A percentile compares a stretch with the other conserved stretches of the same genome.
These are phyloP conservation scores for Ascochyta pisi DNA, from an alignment of 2,329 filamentous ascomycete genomes.

Conservation along the genomic window DNA sequence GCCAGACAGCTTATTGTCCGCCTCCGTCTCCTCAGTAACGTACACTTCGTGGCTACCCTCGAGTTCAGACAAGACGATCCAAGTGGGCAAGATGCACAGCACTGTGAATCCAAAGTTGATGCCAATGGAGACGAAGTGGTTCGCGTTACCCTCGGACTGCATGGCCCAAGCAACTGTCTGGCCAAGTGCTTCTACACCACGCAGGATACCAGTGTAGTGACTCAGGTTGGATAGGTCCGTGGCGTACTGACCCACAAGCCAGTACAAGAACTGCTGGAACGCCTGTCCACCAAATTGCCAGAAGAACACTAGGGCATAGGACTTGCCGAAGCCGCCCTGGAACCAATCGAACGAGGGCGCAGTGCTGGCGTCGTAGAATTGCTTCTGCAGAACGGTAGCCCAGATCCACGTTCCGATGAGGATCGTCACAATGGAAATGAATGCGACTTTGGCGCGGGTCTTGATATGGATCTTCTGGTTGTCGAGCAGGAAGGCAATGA, in stretches of 20 bases:
- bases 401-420: constrained; percentile 47
- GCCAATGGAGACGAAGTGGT: constrained; percentile 47
- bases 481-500: constrained; percentile 44
- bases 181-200: constrained; percentile 44
- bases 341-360: constrained; percentile 45
- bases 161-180: constrained; percentile 49
- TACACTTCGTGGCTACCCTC: constrained; percentile 41
- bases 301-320: constrained; percentile 45
- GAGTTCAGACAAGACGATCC: constrained; percentile 42
- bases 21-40: constrained; percentile 27
- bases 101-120: constrained; percentile 46
- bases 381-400: constrained; percentile 42
- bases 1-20: constrained; percentile 14
- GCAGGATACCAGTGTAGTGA: constrained; percentile 46
- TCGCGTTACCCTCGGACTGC: constrained; percentile 46
- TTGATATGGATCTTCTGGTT: constrained; percentile 45
- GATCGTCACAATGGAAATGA: constrained; percentile 38
- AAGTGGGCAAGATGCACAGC: constrained; percentile 41
- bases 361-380: constrained; percentile 39
- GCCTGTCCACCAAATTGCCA: constrained; percentile 48
- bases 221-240: constrained; percentile 41
- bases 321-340: constrained; percentile 42
- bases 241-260: constrained; percentile 47
- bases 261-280: constrained; percentile 48
- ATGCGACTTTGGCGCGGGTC: constrained; percentile 39